Evolutionary conservation across 1,139 yeast genomes (phyloP), one percentile per base, ranked within the genome.

Genomic region (Arxiozyma heterogenica): DNA sequence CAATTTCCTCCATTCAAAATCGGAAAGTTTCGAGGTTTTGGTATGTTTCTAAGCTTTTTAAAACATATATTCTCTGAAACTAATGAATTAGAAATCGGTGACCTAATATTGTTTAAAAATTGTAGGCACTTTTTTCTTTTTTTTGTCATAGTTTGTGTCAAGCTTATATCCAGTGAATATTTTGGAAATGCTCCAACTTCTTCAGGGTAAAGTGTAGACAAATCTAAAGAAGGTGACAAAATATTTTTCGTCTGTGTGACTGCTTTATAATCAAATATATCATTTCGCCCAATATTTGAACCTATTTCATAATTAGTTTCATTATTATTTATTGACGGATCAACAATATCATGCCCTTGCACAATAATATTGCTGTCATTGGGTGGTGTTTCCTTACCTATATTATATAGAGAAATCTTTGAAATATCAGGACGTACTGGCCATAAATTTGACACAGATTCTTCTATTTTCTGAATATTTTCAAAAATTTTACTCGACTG

Each of bases 381-480:
- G 45, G 9, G 50, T 44, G 38, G 25, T 34, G n/a, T 18, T 44
- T 21, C 21, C 3, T 30, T 52, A 8, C 4, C 15, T 2, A 15
- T 4, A 8, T 34, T 6, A 27, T 27, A 51, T 15, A 39, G 21
- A 8, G 39, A 27, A 9, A 17, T 20, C 15, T 20, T 27, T n/a
- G 47, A n/a, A 4, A 48, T 27, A 18, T 49, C 45, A 2, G 60
- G 56, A 15, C 65, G 62, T 2, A 54, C 55, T 34, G 68, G 65
- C 62, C 69, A 68, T 25, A 71, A 51, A 39, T 67, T 71, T 4
- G 53, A 17, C 1, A 66, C 39, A 1, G 64, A 51, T 21, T 64
- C 64, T 51, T 61, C 61, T 0, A 66, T 58, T 6, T 60, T 61
- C 12, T 58, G 61, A 1, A 66, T 41, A 3, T 51, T 49, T 4